Conservation (phyloP, 2,329 filamentous ascomycete genomes). For the Colletotrichum sp. region DNA sequence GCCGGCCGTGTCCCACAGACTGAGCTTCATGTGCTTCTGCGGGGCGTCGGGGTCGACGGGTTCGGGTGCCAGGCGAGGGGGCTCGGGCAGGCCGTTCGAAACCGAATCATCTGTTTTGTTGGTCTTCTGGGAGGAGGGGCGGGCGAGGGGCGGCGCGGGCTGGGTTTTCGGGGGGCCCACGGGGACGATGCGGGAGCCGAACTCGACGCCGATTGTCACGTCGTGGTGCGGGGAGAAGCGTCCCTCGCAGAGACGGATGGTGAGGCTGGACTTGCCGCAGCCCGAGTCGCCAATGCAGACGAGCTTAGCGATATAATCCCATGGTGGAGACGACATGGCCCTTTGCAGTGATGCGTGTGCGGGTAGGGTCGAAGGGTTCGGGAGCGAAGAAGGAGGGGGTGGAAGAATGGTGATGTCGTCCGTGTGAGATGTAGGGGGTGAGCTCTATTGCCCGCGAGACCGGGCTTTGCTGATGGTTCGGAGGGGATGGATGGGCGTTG, state of each 20-base stretch:
- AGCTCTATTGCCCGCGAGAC: neutral
- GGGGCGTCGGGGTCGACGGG: conserved; percentile 31
- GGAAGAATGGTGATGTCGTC: neutral
- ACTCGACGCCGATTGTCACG: conserved; percentile 96
- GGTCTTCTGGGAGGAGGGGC: conserved; percentile 7
- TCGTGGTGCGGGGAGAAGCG: conserved; percentile 94
- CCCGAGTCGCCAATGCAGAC: conserved; percentile 97
- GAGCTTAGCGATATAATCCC: conserved; percentile 99
- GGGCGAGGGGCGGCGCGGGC: conserved; percentile 35
- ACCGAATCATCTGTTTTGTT: conserved; percentile 9
- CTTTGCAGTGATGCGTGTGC: conserved; percentile 13
- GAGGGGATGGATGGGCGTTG: neutral
- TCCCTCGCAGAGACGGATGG: conserved; percentile 94
- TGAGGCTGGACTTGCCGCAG: conserved; percentile 93
- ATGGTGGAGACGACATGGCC: conserved; percentile 70
- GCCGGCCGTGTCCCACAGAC: conserved; percentile 93
- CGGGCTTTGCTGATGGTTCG: neutral
- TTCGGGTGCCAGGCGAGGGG: conserved; percentile 42
- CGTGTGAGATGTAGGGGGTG: neutral
- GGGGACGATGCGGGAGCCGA: conserved; percentile 89
- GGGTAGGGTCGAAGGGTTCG: neutral
- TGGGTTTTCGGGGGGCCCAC: conserved; percentile 80
- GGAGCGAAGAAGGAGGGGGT: neutral
- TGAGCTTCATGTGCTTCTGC: conserved; percentile 89
- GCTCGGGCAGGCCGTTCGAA: conserved; percentile 55